These are phyloP conservation scores for Candida vaughaniae DNA, from an alignment of 805 yeast genomes.

Conservation along the genomic window DNA sequence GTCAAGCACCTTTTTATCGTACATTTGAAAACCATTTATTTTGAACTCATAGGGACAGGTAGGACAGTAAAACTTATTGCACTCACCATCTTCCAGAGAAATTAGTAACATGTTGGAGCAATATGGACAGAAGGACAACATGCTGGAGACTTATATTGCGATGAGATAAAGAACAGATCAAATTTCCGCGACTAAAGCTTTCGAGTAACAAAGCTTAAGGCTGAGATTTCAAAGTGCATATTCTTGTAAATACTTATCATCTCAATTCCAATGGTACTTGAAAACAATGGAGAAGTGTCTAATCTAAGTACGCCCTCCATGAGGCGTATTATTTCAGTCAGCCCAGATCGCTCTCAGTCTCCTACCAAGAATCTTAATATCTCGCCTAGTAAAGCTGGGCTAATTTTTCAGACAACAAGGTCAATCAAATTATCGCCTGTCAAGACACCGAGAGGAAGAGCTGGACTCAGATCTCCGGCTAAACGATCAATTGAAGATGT, in stretches of 20 bases:
- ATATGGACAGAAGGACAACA: slow-evolving; percentile 94
- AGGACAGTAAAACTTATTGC: slow-evolving; percentile 77
- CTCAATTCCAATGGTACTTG: neutral
- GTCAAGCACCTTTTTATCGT: slow-evolving; percentile 77
- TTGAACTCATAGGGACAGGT: slow-evolving; percentile 96
- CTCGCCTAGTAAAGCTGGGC: too few species aligned
- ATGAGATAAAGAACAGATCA: neutral
- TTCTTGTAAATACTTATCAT: neutral
- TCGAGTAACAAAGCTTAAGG: too few species aligned
- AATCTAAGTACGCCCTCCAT: slow-evolving; percentile 5
- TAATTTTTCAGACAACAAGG: too few species aligned
- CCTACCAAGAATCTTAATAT: slow-evolving; percentile 3
- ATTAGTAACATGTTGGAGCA: slow-evolving; percentile 89
- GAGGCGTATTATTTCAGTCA: slow-evolving; percentile 4
- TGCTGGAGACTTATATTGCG: slow-evolving; percentile 22
- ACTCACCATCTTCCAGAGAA: slow-evolving; percentile 39
- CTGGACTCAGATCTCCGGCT: slow-evolving; percentile 47
- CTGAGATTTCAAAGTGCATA: neutral
- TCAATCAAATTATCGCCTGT: slow-evolving; percentile 21
- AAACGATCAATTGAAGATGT: slow-evolving; percentile 34
- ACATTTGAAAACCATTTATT: slow-evolving; percentile 78
- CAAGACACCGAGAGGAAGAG: slow-evolving; percentile 43
- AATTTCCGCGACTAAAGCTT: neutral
- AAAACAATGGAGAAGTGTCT: neutral
- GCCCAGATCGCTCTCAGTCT: slow-evolving; percentile 4